Evolutionary conservation across 1,139 yeast species (phyloP).

Genomic region (Wickerhamiella pararugosa): DNA sequence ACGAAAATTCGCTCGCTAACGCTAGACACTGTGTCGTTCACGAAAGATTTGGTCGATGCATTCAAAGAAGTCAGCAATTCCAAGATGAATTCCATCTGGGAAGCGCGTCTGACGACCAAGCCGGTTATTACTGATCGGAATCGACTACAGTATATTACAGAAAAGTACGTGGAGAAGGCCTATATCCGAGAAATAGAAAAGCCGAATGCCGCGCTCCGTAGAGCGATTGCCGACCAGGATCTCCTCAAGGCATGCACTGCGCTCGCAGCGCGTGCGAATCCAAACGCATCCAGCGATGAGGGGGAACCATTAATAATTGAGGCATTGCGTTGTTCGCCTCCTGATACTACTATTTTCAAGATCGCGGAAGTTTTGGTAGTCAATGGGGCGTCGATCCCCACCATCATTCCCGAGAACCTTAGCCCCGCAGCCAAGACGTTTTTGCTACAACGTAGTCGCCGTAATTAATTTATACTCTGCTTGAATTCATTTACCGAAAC

Average conservation of each 20-base stretch:
- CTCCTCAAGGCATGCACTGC: conserved; percentile 23
- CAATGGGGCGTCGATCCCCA: conserved; percentile 38
- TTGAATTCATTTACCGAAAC: too few relatives aligned
- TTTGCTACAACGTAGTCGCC: conserved; percentile 5
- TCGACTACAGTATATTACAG: conserved; percentile 27
- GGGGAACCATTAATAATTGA: conserved; percentile 21
- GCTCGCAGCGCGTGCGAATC: conserved; percentile 29
- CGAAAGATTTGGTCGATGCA: conserved; percentile 40
- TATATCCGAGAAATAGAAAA: conserved; percentile 23
- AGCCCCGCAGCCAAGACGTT: conserved; percentile 11
- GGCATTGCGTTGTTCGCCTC: conserved; percentile 20
- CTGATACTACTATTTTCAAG: conserved; percentile 33
- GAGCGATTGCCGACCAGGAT: conserved; percentile 23
- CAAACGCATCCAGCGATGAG: conserved; percentile 20
- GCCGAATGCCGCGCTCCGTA: conserved; percentile 25
- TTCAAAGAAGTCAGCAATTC: conserved; percentile 52
- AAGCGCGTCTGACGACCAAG: conserved; percentile 24
- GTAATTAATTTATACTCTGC: too few relatives aligned
- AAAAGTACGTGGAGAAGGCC: conserved; percentile 29
- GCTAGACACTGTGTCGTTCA: conserved; percentile 56
- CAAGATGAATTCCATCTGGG: conserved; percentile 45
- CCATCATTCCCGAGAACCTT: conserved; percentile 13
- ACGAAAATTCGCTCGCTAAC: conserved; percentile 71
- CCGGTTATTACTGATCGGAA: conserved; percentile 25
- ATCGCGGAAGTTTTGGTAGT: conserved; percentile 57